Base-by-base conservation (phyloP, 2,329 filamentous ascomycete genomes). In the Xylaria sp. region DNA sequence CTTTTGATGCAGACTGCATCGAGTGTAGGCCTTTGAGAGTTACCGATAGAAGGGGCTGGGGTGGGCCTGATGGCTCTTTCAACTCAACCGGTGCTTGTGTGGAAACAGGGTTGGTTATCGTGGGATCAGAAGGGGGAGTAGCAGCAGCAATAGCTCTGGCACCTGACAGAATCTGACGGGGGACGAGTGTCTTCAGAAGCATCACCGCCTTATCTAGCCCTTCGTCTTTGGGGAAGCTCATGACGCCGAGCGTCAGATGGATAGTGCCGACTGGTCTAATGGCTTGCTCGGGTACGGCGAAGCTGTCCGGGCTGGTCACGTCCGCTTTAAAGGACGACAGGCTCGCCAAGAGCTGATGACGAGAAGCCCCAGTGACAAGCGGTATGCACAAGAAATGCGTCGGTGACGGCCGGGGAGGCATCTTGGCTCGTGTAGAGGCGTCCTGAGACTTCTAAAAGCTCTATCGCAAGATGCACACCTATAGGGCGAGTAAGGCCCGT, bases 181-280 rank as follows among this genome's bases (percentile, higher is more conserved):
- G 72, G 50, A 64, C 64, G 26, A 82, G 61, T 16, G 66, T 62
- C 48, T 59, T 64, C 19, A 82, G 66, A 39, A 79, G 56, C 37
- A 69, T 70, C 13, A 73, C 65, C 1, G 80, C 80, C 38, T 63
- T 70, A 2, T 73, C 72, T 6, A 82, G 59, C 4, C 69, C 67
- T 47, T 80, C 76, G 2, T 76, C 71, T 2, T 75, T 77, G 2
- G 77, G 72, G 8, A 96, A 80, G 60, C 82, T 88, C 89, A 97
- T 92, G 1, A 95, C 89, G 0, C 92, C 92, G 0, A 97, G 78
- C 0, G 92, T 97, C 2, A 96, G 76, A 72, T 97, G 93, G 44
- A 97, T 72, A 1, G 91, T 92, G 0, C 90, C 90, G 0, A 90
- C 73, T 0, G 91, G 91, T 22, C 92, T 79, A 46, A 96, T 75